phyloP scores from a whole-genome alignment of 306 rosid genomes.

The Chamaecrista fasciculata region DNA sequence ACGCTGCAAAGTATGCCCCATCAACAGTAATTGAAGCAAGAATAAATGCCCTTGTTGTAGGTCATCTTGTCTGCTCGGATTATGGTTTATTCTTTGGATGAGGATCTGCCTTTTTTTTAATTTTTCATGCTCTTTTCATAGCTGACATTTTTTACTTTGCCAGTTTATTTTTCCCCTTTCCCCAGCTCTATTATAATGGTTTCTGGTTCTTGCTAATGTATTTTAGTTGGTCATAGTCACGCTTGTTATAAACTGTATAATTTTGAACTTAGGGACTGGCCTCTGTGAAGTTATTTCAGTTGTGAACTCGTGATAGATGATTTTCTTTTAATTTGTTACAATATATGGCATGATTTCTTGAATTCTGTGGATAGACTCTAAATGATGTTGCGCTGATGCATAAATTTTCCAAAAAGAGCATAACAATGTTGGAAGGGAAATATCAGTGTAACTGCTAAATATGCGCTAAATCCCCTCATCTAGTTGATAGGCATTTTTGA shows the following conservation, averaged over 20 bases:
- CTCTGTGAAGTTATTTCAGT: background rate
- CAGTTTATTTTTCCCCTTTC: background rate
- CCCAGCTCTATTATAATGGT: background rate
- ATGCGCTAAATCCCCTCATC: background rate
- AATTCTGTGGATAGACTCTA: background rate
- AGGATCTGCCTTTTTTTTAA: conserved; percentile 18
- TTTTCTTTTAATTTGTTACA: background rate
- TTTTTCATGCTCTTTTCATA: conserved; percentile 15
- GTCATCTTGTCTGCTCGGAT: conserved; percentile 45
- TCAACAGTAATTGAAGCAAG: conserved; percentile 97
- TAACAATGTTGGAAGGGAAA: background rate
- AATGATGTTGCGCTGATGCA: background rate
- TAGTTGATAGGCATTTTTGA: background rate
- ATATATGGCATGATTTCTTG: background rate
- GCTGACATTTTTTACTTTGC: background rate
- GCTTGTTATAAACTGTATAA: background rate
- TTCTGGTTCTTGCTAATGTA: background rate
- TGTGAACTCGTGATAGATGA: background rate
- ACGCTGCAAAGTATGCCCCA: conserved; percentile 98
- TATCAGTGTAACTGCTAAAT: background rate
- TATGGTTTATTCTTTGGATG: background rate
- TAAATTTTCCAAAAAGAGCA: background rate
- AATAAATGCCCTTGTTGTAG: conserved; percentile 94
- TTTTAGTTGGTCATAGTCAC: background rate
- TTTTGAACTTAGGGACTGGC: background rate